Evolutionary conservation across 768 basidiomycete species (phyloP), one percentile per base, ranked within the genome.

Genomic region (Pluteus cervinus): DNA sequence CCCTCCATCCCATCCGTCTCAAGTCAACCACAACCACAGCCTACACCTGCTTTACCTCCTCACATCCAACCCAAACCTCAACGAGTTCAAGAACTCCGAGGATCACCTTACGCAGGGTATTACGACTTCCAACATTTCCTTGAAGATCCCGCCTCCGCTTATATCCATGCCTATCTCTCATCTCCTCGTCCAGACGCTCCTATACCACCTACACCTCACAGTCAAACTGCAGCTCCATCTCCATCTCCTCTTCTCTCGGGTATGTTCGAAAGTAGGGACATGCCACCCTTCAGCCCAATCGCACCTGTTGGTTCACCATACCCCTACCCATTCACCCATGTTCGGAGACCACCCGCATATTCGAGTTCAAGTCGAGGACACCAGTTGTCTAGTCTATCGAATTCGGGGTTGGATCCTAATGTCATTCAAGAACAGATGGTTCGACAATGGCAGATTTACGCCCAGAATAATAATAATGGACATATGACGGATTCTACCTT

Each of bases 151-250:
- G 66, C 74, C 0, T 70, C 71, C 0, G 62, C 74, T 10, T 82
- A 79, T 54, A 62, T 82, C 25, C 76, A 76, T 39, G 54, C 70
- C 0, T 82, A 79, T 49, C 61, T 76, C 15, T 71, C 68, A 18
- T 71, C 76, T 1, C 65, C 73, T 3, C 76, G 86, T 0, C 85
- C 83, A 0, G 75, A 78, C 41, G 86, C 83, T 0, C 86, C 86
- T 12, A 71, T 87, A 26, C 86, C 86, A 0, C 85, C 86, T 0
- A 88, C 86, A 0, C 86, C 84, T 3, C 81, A 83, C 38, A 80
- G 74, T 33, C 79, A 83, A 41, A 83, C 82, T 0, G 74, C 80
- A 6, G 81, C 82, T 1, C 81, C 82, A 0, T 80, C 83, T 0
- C 86, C 82, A 0, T 82, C 79, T 1, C 84, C 85, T 0, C 60